Conservation (phyloP, 169 alveolate genomes). For the Eimeria falciformis region DNA sequence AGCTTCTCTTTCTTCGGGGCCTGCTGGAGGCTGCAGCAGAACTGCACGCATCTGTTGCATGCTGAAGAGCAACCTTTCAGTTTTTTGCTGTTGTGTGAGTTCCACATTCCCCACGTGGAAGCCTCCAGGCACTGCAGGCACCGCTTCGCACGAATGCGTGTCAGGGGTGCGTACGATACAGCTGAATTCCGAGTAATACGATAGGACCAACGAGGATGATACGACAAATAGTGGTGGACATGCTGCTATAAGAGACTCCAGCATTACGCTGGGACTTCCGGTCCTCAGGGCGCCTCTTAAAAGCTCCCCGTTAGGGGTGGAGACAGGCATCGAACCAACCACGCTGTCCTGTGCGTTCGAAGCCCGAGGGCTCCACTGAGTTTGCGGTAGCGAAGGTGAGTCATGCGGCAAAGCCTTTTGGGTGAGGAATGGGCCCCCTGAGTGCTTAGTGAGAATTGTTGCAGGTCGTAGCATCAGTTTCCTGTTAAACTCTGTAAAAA, state of each 20-base stretch:
- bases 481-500: neutral
- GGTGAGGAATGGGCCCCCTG: neutral
- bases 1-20: neutral
- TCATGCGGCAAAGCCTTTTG: constrained; percentile 1
- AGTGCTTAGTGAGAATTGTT: neutral
- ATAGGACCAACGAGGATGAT: neutral
- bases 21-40: neutral
- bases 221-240: constrained; percentile 29
- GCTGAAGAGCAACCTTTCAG: constrained; percentile 2
- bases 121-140: neutral
- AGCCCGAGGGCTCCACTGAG: neutral
- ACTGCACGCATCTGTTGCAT: constrained; percentile 23
- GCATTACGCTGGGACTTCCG: neutral
- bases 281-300: neutral
- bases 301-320: neutral
- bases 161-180: neutral
- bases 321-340: constrained; percentile 7
- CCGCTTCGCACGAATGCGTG: neutral
- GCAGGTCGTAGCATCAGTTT: neutral
- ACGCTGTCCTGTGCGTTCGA: neutral
- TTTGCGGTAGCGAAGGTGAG: neutral
- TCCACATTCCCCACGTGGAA: constrained; percentile 1
- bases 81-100: neutral
- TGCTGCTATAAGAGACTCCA: neutral
- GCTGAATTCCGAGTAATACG: constrained; percentile 53